Evolutionary conservation across 23 red algal species (phyloP).

Genomic region (Gracilaria gracilis): DNA sequence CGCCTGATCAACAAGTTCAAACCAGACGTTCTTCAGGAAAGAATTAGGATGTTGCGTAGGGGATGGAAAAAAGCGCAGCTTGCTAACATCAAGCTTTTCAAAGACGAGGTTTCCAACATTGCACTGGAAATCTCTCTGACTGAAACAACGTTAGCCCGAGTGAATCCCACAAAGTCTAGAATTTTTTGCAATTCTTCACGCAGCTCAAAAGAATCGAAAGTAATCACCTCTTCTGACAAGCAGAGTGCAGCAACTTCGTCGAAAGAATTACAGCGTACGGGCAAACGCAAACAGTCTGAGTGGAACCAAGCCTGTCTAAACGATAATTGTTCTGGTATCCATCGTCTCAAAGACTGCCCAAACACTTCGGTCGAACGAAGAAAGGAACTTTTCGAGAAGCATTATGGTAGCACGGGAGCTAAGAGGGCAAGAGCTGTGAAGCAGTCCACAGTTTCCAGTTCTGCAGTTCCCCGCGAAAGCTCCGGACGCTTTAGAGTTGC

Average conservation of each 20-base stretch:
- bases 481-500: not conserved
- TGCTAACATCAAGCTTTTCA: slow-evolving; percentile 12
- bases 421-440: not conserved
- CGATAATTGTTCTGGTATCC: not conserved
- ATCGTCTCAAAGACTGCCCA: slow-evolving; percentile 24
- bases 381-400: slow-evolving; percentile 9
- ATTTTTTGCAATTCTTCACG: not conserved
- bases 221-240: not conserved
- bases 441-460: not conserved
- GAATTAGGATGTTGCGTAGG: not conserved
- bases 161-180: not conserved
- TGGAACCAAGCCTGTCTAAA: not conserved
- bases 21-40: not conserved
- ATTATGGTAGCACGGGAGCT: not conserved
- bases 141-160: not conserved
- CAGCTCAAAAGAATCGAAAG: not conserved
- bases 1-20: slow-evolving; percentile 1
- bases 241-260: not conserved
- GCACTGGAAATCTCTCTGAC: not conserved
- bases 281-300: not conserved
- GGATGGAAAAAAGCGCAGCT: slow-evolving; percentile 25
- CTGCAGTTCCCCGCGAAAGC: not conserved
- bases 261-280: not conserved
- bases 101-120: not conserved
- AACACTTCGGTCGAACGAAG: not conserved